phyloP scores from a whole-genome alignment of 176 grass and related monocot species.

The Bothriochloa decipiens region DNA sequence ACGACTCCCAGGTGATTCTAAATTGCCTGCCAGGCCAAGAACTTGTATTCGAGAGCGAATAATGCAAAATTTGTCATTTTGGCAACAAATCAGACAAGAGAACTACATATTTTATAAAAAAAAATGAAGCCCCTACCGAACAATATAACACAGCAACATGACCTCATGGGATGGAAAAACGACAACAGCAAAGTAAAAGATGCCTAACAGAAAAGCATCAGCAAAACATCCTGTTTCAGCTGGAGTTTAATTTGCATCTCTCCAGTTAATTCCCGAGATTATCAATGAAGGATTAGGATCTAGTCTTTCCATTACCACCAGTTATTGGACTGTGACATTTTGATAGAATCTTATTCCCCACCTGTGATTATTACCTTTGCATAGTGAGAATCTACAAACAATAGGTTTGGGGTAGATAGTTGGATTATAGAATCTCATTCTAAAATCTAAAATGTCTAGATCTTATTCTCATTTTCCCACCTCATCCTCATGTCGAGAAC shows the following conservation, averaged over 20 bases:
- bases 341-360: too few relatives aligned
- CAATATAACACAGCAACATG: background rate
- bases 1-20: too few relatives aligned
- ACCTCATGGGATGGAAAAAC: background rate
- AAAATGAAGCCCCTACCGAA: background rate
- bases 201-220: background rate
- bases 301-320: background rate
- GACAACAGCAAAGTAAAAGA: background rate
- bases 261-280: background rate
- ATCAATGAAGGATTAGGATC: slow-evolving; percentile 3
- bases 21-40: too few relatives aligned
- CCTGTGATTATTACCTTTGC: background rate
- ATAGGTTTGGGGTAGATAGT: background rate
- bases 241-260: background rate
- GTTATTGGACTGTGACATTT: slow-evolving; percentile 20
- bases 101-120: background rate
- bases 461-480: background rate
- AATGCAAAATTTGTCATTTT: background rate
- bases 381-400: background rate
- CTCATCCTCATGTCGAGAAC: background rate
- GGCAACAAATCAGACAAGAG: background rate
- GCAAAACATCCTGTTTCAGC: slow-evolving; percentile 4
- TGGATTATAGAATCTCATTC: background rate
- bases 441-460: background rate
- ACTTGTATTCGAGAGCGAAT: background rate